These are phyloP conservation scores for Cladophialophora chaetospira DNA, from an alignment of 2,329 filamentous ascomycete genomes.

Conservation along the genomic window DNA sequence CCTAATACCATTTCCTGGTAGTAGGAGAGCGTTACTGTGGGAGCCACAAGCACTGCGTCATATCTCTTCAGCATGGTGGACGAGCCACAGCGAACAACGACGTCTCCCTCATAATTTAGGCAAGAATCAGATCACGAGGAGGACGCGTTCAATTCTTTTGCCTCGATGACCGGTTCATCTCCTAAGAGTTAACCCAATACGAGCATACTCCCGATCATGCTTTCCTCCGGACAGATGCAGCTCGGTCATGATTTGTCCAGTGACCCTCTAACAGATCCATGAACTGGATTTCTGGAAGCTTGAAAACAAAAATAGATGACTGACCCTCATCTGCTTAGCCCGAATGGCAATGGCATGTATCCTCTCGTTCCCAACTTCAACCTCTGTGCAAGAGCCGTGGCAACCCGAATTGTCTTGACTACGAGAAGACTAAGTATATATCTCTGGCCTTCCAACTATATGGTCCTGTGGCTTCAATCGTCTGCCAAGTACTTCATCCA, in stretches of 20 bases:
- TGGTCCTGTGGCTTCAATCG: neutral
- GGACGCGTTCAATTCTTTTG: neutral
- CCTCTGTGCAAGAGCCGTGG: neutral
- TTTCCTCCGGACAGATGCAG: neutral
- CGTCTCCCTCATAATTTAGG: no score
- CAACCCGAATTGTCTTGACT: neutral
- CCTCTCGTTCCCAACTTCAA: neutral
- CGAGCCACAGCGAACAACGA: neutral
- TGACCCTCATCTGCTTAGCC: neutral
- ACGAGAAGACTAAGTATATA: neutral
- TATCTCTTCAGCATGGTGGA: neutral
- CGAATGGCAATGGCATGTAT: neutral
- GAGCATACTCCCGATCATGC: neutral
- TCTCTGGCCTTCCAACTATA: neutral
- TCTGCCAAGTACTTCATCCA: neutral
- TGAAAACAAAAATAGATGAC: constrained; percentile 5
- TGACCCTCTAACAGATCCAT: neutral
- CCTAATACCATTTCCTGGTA: no score
- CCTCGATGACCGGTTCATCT: constrained; percentile 8
- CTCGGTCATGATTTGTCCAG: neutral
- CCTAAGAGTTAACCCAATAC: neutral
- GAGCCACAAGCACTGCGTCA: neutral
- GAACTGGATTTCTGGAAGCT: neutral
- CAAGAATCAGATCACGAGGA: no score
- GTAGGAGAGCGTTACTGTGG: no score